Base-by-base conservation (phyloP, 106 monocot species). In the Dioscorea zingiberensis region DNA sequence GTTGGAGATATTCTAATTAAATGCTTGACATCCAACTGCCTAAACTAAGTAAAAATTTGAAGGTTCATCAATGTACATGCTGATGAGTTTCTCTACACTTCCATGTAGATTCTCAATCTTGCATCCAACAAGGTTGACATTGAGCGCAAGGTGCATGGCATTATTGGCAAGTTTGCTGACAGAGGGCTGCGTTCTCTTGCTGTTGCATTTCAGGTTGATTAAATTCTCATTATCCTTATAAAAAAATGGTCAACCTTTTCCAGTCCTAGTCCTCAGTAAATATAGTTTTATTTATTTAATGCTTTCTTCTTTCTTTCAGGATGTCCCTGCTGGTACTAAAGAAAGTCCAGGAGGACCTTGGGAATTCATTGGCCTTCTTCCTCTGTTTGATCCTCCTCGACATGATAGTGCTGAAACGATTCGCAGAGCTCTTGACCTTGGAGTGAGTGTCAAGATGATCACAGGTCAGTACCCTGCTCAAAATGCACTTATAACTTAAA, bases 401-500 rank as follows among this genome's bases (percentile, higher is more conserved):
- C 82, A 82, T 77, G 82, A 82, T 60, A 82, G 77, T 74, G 82
- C 77, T 69, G 83, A 78, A 78, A 83, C 83, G 21, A 83, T 83
- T 63, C 56, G 78, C 53, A 83, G 78, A 55, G 83, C 83, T 63
- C 63, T 83, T 47, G 74, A 83, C 30, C 74, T 83, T 19, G 83
- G 83, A 67, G 83, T 83, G 47, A 83, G 78, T 58, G 83, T 83
- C 26, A 83, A 83, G 71, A 83, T 83, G 83, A 83, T 83, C 17
- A 83, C 83, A 78, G 83, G 83, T 83, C 23, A 6, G 6, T 38
- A 0, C 38, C 38, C 38, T 38, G 10, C 38, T 38, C 10, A 38
- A 38, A 38, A 38, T 38, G 38, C 38, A 38, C 38, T 38, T 38
- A 38, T 10, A 38, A 38, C 38, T 8, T 38, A 6, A 38, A 38